Percentiles rank a stretch among this genome's conserved stretches.
Conservation (phyloP, 352 stramenopile genomes). For the Pythium sukuiense region DNA sequence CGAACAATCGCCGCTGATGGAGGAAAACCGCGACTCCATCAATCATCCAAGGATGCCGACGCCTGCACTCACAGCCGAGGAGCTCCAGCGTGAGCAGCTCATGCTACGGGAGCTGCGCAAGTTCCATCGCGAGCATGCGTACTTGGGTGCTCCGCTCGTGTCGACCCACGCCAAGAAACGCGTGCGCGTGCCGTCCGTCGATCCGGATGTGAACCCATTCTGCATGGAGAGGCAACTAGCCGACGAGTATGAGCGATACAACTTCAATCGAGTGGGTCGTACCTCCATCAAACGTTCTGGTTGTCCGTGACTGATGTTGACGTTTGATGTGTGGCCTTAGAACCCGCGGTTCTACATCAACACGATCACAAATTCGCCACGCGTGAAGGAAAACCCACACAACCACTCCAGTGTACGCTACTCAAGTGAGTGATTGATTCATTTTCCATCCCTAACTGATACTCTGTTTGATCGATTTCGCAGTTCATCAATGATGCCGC, state of each 20-base stretch:
- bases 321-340: conserved; percentile 18
- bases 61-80: conserved; percentile 13
- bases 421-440: conserved; percentile 7
- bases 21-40: not conserved
- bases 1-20: not conserved
- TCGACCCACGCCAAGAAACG: conserved; percentile 69
- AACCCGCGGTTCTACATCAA: conserved; percentile 75
- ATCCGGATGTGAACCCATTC: conserved; percentile 70
- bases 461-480: no score
- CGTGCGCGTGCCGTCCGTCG: conserved; percentile 51
- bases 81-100: conserved; percentile 48
- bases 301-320: no score
- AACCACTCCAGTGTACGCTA: conserved; percentile 72
- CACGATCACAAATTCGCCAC: conserved; percentile 45
- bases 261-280: conserved; percentile 46
- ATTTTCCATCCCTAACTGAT: no score
- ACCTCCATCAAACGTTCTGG: not conserved
- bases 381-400: conserved; percentile 53
- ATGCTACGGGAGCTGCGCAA: conserved; percentile 75
- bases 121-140: conserved; percentile 53
- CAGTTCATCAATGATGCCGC: conserved; percentile 71
- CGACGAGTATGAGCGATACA: conserved; percentile 69
- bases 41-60: conserved; percentile 6
- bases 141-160: conserved; percentile 35
- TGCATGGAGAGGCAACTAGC: conserved; percentile 70